Conservation (phyloP, 164 flowering plant species). For the Liquidambar formosana region DNA sequence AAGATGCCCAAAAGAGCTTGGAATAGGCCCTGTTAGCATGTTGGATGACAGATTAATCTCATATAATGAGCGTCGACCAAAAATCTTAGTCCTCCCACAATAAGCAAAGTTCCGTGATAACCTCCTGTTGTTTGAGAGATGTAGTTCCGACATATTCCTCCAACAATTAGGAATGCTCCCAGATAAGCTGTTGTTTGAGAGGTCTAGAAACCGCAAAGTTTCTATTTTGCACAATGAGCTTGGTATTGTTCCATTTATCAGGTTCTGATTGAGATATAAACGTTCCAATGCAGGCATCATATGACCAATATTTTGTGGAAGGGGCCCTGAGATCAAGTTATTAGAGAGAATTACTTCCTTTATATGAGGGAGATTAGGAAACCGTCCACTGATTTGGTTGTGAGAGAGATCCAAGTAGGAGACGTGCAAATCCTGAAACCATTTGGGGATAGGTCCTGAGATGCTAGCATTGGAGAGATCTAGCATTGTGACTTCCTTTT, state of each 20-base stretch:
- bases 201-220: too few relatives aligned
- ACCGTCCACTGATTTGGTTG: slow-evolving; percentile 10
- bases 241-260: slow-evolving; percentile 13
- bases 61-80: not conserved
- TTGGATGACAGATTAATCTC: not conserved
- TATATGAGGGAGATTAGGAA: too few relatives aligned
- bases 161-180: too few relatives aligned
- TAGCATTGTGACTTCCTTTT: not conserved
- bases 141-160: not conserved
- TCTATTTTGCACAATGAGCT: slow-evolving; percentile 12
- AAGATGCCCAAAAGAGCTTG: slow-evolving; percentile 2
- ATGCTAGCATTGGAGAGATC: too few relatives aligned
- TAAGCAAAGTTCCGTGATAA: slow-evolving; percentile 4
- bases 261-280: slow-evolving; percentile 7
- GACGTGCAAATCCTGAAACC: not conserved
- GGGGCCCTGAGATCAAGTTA: too few relatives aligned
- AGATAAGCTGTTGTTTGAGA: too few relatives aligned
- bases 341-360: too few relatives aligned
- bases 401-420: slow-evolving; percentile 13
- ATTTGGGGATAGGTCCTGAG: not conserved
- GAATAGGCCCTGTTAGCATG: slow-evolving; percentile 7
- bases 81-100: slow-evolving; percentile 6
- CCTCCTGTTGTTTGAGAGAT: slow-evolving; percentile 11
- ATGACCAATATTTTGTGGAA: slow-evolving; percentile 8
- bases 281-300: not conserved